Base-by-base conservation (phyloP, 768 basidiomycete genomes). In the Calocybe gangraenosa region DNA sequence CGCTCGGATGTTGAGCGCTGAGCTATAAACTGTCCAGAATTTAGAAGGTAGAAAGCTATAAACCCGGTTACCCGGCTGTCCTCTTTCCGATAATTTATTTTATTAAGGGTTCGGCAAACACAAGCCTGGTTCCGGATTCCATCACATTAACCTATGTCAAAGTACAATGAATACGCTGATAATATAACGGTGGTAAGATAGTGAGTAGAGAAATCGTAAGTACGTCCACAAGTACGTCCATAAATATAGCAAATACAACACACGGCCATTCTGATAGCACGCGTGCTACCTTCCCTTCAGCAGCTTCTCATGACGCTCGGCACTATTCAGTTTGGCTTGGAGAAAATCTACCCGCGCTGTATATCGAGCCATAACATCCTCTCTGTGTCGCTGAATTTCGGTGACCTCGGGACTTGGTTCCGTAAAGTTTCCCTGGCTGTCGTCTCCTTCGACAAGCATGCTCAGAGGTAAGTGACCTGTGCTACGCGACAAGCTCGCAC, bases 321-420 rank as follows among this genome's bases (percentile, higher is more conserved):
- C 86, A 14, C 81, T 81, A 63, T 83, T 89, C 58, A 90, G 67
- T 56, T 78, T 81, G 23, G 86, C 89, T 35, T 77, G 73, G 22
- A 92, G 69, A 58, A 82, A 92, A 52, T 88, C 85, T 45, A 91
- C 60, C 39, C 87, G 79, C 20, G 76, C 72, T 42, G 80, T 78
- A 61, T 87, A 92, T 40, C 88, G 75, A 45, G 65, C 72, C 20
- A 76, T 75, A 39, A 91, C 78, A 50, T 87, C 86, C 20, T 73
- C 74, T 33, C 79, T 73, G 32, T 86, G 75, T 44, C 73, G 67
- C 41, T 82, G 76, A 42, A 91, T 77, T 47, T 88, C 84, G 2
- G 57, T 54, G 50, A 87, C 65, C 61, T 86, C 81, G 0, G 65
- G 57, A 47, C 81, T 60, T 34, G 47, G 15, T 28, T 46, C 22